These are phyloP conservation scores for Astrocystis sublimbata DNA, from an alignment of 495 filamentous ascomycete species.

Conservation along the genomic window DNA sequence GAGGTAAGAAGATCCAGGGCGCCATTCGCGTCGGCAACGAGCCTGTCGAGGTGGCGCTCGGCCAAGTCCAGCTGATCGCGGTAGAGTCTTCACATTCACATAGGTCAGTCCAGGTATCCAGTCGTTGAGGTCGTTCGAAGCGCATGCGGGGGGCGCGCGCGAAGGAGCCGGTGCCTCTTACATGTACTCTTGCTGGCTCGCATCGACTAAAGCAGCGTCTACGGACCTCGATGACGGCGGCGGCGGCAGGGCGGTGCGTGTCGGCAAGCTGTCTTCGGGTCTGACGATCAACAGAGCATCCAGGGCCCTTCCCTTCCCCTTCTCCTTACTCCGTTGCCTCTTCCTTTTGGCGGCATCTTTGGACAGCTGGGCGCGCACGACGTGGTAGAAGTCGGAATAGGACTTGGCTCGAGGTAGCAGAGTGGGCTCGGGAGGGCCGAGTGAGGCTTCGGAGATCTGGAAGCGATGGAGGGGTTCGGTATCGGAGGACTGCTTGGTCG, in stretches of 20 bases:
- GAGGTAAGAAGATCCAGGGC: slow-evolving; percentile 72
- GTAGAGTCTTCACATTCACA: slow-evolving; percentile 61
- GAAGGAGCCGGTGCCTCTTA: slow-evolving; percentile 42
- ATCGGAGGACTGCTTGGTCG: slow-evolving; percentile 41
- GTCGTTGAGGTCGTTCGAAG: too few relatives aligned
- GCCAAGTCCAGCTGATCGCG: slow-evolving; percentile 77
- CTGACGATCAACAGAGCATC: slow-evolving; percentile 44
- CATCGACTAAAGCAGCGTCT: slow-evolving; percentile 67
- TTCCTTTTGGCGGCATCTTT: slow-evolving; percentile 46
- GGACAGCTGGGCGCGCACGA: slow-evolving; percentile 56
- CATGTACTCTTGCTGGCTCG: slow-evolving; percentile 85
- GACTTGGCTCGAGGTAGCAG: slow-evolving; percentile 68
- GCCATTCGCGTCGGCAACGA: slow-evolving; percentile 72
- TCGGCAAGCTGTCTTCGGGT: slow-evolving; percentile 59
- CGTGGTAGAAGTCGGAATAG: slow-evolving; percentile 71
- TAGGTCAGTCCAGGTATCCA: slow-evolving; percentile 15
- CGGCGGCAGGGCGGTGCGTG: neutral
- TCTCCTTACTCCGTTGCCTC: slow-evolving; percentile 41
- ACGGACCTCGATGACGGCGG: slow-evolving; percentile 59
- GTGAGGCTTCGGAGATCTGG: slow-evolving; percentile 46
- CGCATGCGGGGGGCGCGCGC: too few relatives aligned
- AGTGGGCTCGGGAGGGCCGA: slow-evolving; percentile 63
- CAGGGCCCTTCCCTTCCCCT: slow-evolving; percentile 39
- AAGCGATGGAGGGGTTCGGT: slow-evolving; percentile 45
- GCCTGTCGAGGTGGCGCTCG: slow-evolving; percentile 73